phyloP scores from a whole-genome alignment of 23 red algal genomes.

The Agarophyton chilense region DNA sequence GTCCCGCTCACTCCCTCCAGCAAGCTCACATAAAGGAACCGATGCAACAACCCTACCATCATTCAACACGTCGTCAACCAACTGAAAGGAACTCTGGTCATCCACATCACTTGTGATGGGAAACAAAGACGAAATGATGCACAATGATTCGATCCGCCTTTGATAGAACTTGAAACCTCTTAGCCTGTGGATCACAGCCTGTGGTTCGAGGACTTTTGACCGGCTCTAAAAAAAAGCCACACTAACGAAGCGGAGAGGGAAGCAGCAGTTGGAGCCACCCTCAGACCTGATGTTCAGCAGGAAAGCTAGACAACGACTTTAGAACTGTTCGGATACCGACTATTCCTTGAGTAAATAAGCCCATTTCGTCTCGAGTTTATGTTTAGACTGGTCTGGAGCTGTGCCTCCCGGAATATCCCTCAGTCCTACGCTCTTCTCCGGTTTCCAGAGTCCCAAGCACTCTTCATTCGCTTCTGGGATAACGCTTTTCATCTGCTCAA shows the following conservation, averaged over 20 bases:
- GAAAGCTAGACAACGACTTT: not conserved
- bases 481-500: conserved; percentile 77
- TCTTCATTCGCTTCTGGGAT: conserved; percentile 95
- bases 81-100: not conserved
- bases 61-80: conserved; percentile 4
- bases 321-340: not conserved
- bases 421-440: conserved; percentile 72
- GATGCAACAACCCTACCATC: not conserved
- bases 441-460: conserved; percentile 91
- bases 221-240: not conserved
- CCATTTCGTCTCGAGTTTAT: conserved; percentile 76
- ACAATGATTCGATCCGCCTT: not conserved
- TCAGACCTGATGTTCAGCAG: not conserved
- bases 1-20: conserved; percentile 50
- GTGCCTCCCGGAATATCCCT: conserved; percentile 87
- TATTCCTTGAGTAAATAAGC: conserved; percentile 44
- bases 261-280: not conserved
- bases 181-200: not conserved
- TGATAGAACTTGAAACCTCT: not conserved
- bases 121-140: no score
- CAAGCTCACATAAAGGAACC: conserved; percentile 58
- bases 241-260: not conserved
- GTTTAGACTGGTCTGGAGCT: conserved; percentile 79
- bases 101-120: no score
- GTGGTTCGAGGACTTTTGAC: not conserved